Base-by-base conservation (phyloP, 2,329 filamentous ascomycete species). In the Cladophialophora exuberans region DNA sequence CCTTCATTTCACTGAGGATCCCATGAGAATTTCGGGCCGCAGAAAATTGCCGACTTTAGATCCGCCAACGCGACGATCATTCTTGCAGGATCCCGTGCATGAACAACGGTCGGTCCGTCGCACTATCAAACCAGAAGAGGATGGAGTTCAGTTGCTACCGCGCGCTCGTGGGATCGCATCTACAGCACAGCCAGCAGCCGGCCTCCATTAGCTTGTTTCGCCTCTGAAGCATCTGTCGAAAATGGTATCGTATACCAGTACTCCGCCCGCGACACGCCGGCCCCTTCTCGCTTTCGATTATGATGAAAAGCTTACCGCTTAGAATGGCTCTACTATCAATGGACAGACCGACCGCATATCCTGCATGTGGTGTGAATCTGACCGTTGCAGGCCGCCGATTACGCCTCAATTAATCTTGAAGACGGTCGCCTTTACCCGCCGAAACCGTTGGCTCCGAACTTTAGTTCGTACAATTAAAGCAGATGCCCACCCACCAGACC, bases 301-400 rank as follows among this genome's bases (percentile, higher is more conserved):
- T 49, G 33, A 26, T 51, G 47, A 43, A 45, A 31, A 18, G 38
- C 47, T 51, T 43, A 51, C 36, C 47, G 47, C 47, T 51, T 33
- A 43, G 36, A 43, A 15, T 43, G 10, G 28, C 26, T 51, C 7
- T 50, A 33, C 47, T 42, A 41, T 41, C 22, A 30, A 31, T 33
- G 47, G 22, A 42, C 35, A 31, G 25, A 42, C 15, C 36, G 33
- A n/a, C 15, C 17, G 47, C 28, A 26, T 39, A 36, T 22, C 36
- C 36, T 15, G 36, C 17, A 23, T 28, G 5, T 15, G 15, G 33
- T 49, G 33, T 20, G 13, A 38, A 35, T 49, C 46, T 49, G 46
- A 49, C 46, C 22, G 5, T 39, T 18, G 6, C 11, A 18, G 22
- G 22, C n/a, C 31, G 23, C 33, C 46, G 33, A 39, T 28, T 49